phyloP scores from a whole-genome alignment of 306 rosid genomes.

The Rosa chinensis region DNA sequence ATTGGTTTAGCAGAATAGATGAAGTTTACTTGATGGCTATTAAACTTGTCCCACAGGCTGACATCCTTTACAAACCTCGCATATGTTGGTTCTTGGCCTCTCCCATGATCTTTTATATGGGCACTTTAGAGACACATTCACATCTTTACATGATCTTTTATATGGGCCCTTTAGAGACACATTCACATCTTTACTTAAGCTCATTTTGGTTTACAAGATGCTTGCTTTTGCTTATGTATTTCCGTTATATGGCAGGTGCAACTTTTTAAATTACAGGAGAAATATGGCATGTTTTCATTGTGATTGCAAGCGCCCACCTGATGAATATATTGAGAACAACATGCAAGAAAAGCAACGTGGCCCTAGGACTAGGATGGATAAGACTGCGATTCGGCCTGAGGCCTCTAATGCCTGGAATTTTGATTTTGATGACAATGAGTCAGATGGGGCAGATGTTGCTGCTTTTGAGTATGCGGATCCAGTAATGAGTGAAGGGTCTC shows the following conservation, averaged over 20 bases:
- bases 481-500: constrained; percentile 43
- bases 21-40: too few relatives aligned
- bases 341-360: constrained; percentile 51
- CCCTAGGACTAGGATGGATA: constrained; percentile 51
- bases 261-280: constrained; percentile 94
- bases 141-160: background rate
- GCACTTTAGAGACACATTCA: background rate
- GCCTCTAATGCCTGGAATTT: constrained; percentile 95
- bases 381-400: constrained; percentile 50
- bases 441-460: constrained; percentile 98
- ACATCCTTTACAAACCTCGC: constrained; percentile 1
- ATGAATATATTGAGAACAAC: constrained; percentile 66
- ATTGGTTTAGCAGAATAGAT: too few relatives aligned
- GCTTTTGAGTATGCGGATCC: constrained; percentile 93
- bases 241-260: constrained; percentile 71
- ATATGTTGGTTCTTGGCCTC: background rate
- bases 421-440: constrained; percentile 93
- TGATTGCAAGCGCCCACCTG: constrained; percentile 93
- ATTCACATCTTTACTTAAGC: background rate
- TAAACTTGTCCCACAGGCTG: background rate
- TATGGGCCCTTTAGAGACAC: background rate
- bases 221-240: constrained; percentile 4
- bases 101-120: background rate
- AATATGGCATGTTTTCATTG: constrained; percentile 92
- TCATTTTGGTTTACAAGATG: constrained; percentile 12